phyloP scores from a whole-genome alignment of 2,329 filamentous ascomycete genomes.

The Escovopsis weberi region DNA sequence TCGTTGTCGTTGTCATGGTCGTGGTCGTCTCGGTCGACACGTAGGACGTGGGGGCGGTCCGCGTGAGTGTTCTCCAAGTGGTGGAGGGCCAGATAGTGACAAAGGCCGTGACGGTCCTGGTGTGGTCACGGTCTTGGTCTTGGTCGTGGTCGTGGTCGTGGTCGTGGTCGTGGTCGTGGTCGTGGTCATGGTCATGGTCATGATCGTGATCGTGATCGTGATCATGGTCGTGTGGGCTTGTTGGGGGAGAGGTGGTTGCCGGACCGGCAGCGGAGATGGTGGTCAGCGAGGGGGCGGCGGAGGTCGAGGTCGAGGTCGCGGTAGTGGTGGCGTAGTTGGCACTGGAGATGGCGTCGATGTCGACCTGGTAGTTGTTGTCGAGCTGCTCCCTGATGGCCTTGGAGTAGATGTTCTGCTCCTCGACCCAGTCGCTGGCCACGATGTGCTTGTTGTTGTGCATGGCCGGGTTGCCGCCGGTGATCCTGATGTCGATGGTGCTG shows the following conservation, averaged over 20 bases:
- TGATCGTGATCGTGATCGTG: background rate
- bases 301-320: background rate
- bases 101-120: constrained; percentile 13
- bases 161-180: constrained; percentile 6
- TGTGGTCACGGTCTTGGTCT: constrained; percentile 5
- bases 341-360: constrained; percentile 16
- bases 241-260: too few relatives aligned
- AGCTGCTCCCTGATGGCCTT: constrained; percentile 33
- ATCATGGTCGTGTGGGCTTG: too few relatives aligned
- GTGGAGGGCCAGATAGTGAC: constrained; percentile 13
- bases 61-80: constrained; percentile 5
- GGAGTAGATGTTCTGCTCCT: constrained; percentile 25
- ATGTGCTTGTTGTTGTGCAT: constrained; percentile 11
- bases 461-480: constrained; percentile 13
- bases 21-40: background rate
- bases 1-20: background rate
- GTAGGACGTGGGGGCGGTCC: constrained; percentile 4
- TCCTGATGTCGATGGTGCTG: constrained; percentile 26
- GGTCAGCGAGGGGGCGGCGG: background rate
- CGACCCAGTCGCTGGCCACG: constrained; percentile 14
- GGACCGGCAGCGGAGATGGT: constrained; percentile 2
- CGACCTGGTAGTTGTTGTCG: constrained; percentile 29
- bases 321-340: constrained; percentile 6
- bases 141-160: constrained; percentile 5
- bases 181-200: constrained; percentile 9